Conservation (phyloP, 148 eudicot genomes). For the Camellia lanceoleosa region DNA sequence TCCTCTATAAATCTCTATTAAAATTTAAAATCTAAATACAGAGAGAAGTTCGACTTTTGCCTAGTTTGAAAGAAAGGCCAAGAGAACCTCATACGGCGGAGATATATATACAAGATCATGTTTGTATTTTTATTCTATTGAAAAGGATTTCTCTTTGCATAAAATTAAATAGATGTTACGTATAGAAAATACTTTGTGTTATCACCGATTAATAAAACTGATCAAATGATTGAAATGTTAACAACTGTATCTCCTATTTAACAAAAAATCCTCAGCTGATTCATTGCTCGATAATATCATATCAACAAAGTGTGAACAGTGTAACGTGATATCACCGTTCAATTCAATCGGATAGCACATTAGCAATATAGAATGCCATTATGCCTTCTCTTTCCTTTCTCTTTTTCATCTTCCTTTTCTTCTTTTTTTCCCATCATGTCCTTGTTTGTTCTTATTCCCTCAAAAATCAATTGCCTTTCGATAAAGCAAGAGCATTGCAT, state of each 20-base stretch:
- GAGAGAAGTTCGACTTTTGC: constrained; percentile 9
- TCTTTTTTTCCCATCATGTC: not conserved
- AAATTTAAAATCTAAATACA: too few species aligned
- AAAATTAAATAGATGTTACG: not conserved
- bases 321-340: too few species aligned
- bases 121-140: constrained; percentile 22
- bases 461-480: constrained; percentile 17
- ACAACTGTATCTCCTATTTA: too few species aligned
- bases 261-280: too few species aligned
- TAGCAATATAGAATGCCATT: not conserved
- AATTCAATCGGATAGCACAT: too few species aligned
- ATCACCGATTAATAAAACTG: too few species aligned
- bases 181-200: too few species aligned
- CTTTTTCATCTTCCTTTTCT: not conserved
- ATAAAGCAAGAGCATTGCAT: constrained; percentile 8
- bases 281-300: too few species aligned
- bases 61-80: not conserved
- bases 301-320: too few species aligned
- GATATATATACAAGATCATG: constrained; percentile 22
- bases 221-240: too few species aligned
- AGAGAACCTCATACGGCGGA: constrained; percentile 23
- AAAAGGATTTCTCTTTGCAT: constrained; percentile 13
- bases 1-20: too few species aligned
- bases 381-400: constrained; percentile 5
- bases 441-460: constrained; percentile 7